Percentiles rank a stretch among this genome's conserved stretches.
These are phyloP conservation scores for Yamadazyma triangularis DNA, from an alignment of 1,139 yeast genomes.

Conservation along the genomic window DNA sequence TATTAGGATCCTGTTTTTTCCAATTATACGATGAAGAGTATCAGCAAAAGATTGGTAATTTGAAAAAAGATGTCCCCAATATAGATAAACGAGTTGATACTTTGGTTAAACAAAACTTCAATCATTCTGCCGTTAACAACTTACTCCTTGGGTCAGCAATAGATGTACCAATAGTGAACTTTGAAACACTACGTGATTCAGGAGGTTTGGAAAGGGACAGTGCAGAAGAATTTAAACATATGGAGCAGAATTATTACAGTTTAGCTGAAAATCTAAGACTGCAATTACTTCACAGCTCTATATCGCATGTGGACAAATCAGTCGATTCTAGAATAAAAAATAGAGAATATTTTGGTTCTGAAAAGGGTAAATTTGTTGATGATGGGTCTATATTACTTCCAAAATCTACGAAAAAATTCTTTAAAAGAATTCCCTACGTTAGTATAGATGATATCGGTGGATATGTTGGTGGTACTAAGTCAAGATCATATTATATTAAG, in stretches of 20 bases:
- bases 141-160: background rate
- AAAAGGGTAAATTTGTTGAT: constrained; percentile 17
- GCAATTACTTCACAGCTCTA: constrained; percentile 45
- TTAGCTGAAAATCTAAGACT: constrained; percentile 62
- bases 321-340: constrained; percentile 21
- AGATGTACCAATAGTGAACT: background rate
- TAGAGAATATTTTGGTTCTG: constrained; percentile 17
- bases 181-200: background rate
- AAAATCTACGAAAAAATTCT: constrained; percentile 31
- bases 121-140: background rate
- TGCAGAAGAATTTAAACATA: constrained; percentile 7
- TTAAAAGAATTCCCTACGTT: constrained; percentile 27
- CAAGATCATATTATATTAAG: constrained; percentile 16
- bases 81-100: constrained; percentile 2
- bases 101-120: background rate
- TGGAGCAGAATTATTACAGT: constrained; percentile 45
- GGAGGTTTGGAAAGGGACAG: constrained; percentile 2
- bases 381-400: constrained; percentile 30
- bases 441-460: constrained; percentile 13
- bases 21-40: constrained; percentile 51
- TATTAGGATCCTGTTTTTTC: constrained; percentile 77
- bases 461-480: constrained; percentile 18
- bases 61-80: background rate
- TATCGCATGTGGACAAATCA: constrained; percentile 26
- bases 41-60: constrained; percentile 16